A percentile compares a stretch with the other conserved stretches of the same genome.
Conservation (phyloP, 2,329 filamentous ascomycete species). For the Fusarium chlamydosporum region DNA sequence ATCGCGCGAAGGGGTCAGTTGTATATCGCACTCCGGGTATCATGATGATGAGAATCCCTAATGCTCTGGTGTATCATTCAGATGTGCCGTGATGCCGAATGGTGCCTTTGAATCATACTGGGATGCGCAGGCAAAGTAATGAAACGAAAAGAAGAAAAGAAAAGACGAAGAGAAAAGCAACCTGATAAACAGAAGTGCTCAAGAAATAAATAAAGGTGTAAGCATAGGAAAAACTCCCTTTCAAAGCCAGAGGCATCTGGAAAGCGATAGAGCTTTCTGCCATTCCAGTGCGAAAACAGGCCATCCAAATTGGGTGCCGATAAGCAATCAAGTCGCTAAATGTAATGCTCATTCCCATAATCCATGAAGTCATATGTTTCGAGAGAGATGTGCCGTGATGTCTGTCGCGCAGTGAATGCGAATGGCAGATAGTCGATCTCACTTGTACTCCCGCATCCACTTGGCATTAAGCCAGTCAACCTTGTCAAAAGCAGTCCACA, state of each 20-base stretch:
- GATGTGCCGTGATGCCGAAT: conserved; percentile 53
- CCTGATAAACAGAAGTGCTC: conserved; percentile 20
- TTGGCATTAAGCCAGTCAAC: conserved; percentile 82
- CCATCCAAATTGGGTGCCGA: conserved; percentile 34
- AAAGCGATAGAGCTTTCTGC: conserved; percentile 2
- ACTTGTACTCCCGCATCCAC: conserved; percentile 59
- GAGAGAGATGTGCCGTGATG: conserved; percentile 17
- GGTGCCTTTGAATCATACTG: conserved; percentile 36
- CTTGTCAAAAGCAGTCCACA: conserved; percentile 90
- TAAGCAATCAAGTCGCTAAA: conserved; percentile 37
- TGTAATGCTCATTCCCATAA: conserved; percentile 37
- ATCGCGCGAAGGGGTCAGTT: conserved; percentile 52
- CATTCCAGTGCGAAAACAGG: conserved; percentile 13
- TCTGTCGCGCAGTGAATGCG: background rate
- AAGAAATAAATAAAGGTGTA: conserved; percentile 20
- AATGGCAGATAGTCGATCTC: conserved; percentile 23
- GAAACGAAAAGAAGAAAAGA: conserved; percentile 15
- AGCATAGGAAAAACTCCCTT: conserved; percentile 21
- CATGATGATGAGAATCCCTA: conserved; percentile 55
- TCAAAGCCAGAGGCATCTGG: conserved; percentile 4
- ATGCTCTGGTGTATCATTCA: conserved; percentile 56
- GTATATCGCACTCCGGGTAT: conserved; percentile 60
- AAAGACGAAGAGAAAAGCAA: conserved; percentile 25
- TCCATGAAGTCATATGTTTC: conserved; percentile 30
- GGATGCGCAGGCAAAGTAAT: conserved; percentile 34